Evolutionary conservation across 2,329 filamentous ascomycete genomes (phyloP).

Genomic region (Diaporthe destruens): DNA sequence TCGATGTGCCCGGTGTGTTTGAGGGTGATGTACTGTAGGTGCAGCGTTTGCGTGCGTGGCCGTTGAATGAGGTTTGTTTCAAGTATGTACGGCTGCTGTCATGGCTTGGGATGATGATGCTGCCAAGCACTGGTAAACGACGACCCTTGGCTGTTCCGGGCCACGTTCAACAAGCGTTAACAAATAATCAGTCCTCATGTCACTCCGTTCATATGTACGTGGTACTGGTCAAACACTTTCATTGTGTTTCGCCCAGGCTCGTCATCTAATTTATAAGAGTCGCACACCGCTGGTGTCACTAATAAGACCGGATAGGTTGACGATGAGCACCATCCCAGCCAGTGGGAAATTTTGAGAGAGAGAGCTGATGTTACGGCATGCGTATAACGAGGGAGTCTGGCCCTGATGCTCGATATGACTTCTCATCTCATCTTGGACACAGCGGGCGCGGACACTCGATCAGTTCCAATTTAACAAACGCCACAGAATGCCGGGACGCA

Average conservation of each 20-base stretch:
- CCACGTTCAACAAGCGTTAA: neutral
- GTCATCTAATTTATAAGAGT: neutral
- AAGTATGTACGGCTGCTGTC: conserved; percentile 20
- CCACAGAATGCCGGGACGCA: too few relatives aligned
- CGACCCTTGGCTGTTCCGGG: neutral
- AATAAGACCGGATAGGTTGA: too few relatives aligned
- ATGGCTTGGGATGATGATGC: neutral
- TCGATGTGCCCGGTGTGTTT: neutral
- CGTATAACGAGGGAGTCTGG: too few relatives aligned
- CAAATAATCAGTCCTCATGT: neutral
- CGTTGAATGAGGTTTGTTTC: neutral
- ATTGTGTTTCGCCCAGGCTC: neutral
- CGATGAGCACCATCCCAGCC: neutral
- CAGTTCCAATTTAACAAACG: neutral
- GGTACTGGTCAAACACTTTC: too few relatives aligned
- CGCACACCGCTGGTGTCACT: neutral
- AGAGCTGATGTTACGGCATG: neutral
- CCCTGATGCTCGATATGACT: accelerated
- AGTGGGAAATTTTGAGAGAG: too few relatives aligned
- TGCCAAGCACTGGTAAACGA: neutral
- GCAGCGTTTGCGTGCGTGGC: neutral
- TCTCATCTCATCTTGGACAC: neutral
- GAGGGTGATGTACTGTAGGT: neutral
- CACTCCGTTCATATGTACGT: too few relatives aligned
- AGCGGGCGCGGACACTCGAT: neutral